These are phyloP conservation scores for Claviceps purpurea DNA, from an alignment of 2,329 filamentous ascomycete genomes.

Conservation along the genomic window DNA sequence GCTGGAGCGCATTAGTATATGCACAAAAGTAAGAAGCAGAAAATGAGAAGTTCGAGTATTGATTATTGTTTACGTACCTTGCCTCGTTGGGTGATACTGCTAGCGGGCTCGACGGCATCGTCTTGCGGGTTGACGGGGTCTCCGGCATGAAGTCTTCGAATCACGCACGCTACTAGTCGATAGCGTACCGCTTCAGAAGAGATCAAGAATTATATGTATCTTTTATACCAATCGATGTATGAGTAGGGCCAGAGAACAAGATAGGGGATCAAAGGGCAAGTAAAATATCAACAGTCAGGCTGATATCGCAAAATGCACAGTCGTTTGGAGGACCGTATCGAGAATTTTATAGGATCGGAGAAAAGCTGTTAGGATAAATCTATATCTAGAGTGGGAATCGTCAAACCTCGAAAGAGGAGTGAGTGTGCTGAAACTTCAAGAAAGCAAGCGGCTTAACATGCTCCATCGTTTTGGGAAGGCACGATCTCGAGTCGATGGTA, in stretches of 20 bases:
- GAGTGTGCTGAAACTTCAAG: not conserved
- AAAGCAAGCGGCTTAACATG: not conserved
- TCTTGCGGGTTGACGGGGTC: slow-evolving; percentile 1
- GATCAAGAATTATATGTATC: not conserved
- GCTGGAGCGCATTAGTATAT: not conserved
- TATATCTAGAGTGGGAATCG: not conserved
- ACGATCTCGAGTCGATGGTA: no score
- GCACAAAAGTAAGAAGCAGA: not conserved
- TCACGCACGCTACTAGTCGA: not conserved
- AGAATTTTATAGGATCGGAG: not conserved
- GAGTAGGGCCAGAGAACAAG: not conserved
- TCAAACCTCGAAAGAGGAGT: not conserved
- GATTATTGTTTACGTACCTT: slow-evolving; percentile 12
- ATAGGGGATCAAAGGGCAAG: not conserved
- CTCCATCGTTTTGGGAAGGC: no score
- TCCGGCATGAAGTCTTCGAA: slow-evolving; percentile 10
- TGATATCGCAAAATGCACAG: not conserved
- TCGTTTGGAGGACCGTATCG: not conserved
- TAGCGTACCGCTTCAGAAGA: not conserved
- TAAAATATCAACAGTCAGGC: not conserved
- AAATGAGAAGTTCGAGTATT: not conserved
- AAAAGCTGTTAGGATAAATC: not conserved
- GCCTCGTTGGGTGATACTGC: slow-evolving; percentile 7
- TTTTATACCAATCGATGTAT: not conserved
- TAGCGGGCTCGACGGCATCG: slow-evolving; percentile 1